A percentile compares a stretch with the other conserved stretches of the same genome.
phyloP scores from a whole-genome alignment of 495 filamentous ascomycete species.

The Penicillium pulvis region DNA sequence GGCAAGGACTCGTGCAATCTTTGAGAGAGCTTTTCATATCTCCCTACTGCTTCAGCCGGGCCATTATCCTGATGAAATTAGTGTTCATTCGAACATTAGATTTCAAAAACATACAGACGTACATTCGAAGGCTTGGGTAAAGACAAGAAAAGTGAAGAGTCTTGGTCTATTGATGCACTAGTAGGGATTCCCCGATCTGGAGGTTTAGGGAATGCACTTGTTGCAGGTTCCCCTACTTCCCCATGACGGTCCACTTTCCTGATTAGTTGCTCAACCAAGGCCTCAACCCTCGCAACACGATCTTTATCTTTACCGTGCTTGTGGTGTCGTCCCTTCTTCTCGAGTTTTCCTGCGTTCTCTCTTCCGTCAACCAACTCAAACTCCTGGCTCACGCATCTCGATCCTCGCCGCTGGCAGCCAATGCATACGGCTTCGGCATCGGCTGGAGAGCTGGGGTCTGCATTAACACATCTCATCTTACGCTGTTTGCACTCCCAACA shows the following conservation, averaged over 20 bases:
- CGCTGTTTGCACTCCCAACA: slow-evolving; percentile 18
- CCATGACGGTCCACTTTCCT: slow-evolving; percentile 10
- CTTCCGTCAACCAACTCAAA: slow-evolving; percentile 4
- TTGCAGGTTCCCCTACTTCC: background rate
- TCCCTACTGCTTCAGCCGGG: background rate
- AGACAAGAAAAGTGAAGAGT: slow-evolving; percentile 1
- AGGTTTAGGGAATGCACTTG: background rate
- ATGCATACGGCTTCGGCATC: slow-evolving; percentile 8
- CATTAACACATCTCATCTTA: slow-evolving; percentile 20
- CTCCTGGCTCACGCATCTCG: slow-evolving; percentile 17
- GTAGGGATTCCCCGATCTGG: slow-evolving; percentile 2
- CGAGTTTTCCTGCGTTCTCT: slow-evolving; percentile 18
- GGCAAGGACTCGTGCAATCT: slow-evolving; percentile 13
- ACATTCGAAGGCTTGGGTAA: slow-evolving; percentile 6
- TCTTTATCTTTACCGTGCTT: slow-evolving; percentile 6
- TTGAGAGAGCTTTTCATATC: slow-evolving; percentile 12
- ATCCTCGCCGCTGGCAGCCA: slow-evolving; percentile 16
- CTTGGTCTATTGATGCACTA: slow-evolving; percentile 6
- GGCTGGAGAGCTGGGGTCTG: slow-evolving; percentile 4
- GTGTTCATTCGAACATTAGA: background rate
- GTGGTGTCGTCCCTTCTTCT: slow-evolving; percentile 22
- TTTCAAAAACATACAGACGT: background rate
- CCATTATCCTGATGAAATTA: slow-evolving; percentile 1
- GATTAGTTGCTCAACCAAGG: slow-evolving; percentile 13
- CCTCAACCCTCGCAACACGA: slow-evolving; percentile 7